These are phyloP conservation scores for Ceratobasidium sp. DNA, from an alignment of 1,284 basidiomycete genomes.

Conservation along the genomic window DNA sequence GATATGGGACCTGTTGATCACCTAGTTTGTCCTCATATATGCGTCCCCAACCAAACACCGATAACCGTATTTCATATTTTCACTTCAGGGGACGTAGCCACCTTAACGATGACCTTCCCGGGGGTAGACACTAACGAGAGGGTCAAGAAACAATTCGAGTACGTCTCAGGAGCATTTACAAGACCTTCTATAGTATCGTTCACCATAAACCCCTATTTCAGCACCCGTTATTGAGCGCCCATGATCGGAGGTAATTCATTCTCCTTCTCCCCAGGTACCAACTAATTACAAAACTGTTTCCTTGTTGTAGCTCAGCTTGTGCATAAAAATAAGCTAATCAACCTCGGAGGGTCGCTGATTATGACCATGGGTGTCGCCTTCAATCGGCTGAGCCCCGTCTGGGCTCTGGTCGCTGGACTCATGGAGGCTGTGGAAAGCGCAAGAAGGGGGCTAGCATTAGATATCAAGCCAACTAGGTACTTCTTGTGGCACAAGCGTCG, in stretches of 20 bases:
- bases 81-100: not conserved
- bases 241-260: too few species aligned
- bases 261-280: too few species aligned
- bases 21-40: not conserved
- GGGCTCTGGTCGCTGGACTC: not conserved
- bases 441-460: not conserved
- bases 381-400: not conserved
- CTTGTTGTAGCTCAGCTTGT: too few species aligned
- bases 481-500: not conserved
- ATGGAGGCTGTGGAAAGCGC: constrained; percentile 2
- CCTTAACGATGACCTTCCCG: not conserved
- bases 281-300: too few species aligned
- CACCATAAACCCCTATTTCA: too few species aligned
- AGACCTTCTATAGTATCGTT: too few species aligned
- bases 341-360: not conserved
- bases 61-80: not conserved
- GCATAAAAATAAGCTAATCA: constrained; percentile 6
- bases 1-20: constrained; percentile 13
- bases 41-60: not conserved
- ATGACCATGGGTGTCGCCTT: not conserved
- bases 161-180: too few species aligned
- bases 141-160: constrained; percentile 19
- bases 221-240: too few species aligned
- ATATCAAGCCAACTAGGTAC: constrained; percentile 5
- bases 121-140: not conserved